Base-by-base conservation (phyloP, 73 alveolate genomes). In the Strombidium stylifer region DNA sequence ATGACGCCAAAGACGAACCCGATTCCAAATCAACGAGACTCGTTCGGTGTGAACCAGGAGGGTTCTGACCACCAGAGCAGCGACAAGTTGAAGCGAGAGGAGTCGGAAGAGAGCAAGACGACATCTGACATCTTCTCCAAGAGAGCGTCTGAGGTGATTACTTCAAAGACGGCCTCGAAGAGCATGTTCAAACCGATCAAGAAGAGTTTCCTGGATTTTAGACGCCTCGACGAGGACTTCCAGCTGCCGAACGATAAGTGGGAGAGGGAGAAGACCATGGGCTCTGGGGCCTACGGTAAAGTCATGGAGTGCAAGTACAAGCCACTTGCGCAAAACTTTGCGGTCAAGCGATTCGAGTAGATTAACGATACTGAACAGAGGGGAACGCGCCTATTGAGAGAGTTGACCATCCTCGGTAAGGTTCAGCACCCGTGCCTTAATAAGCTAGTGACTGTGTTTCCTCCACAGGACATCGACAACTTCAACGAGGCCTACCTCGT, bases 401-500 rank as follows among this genome's bases (percentile, higher is more conserved):
- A 71, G 59, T 23, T 71, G 5, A 20, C 40, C 12, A 71, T 71
- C n/a, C 21, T 47, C 37, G 20, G 45, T 14, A 40, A 30, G 24
- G 67, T 71, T 1, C n/a, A 71, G 59, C 75, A 71, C 34, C 50
- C 60, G 15, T 56, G 75, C 65, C 23, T 71, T 11, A 71, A 71
- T 23, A 42, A 56, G 18, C 32, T 71, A 1, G 39, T 24, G 25
- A 16, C 41, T 20, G 62, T 71, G n/a, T 44, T 71, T 10, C 46
- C 66, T 53, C 92, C 84, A 15, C 68, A 28, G 11, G 84, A 84
- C 54, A 52, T 51, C 23, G 68, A 84, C 28, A 73, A 19, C 65
- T 84, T 87, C 48, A 78, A 82, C 46, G 70, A 85, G 16, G 72
- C 65, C 1, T 87, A 84, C 41, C 71, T 87, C 19, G 87, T 87